phyloP scores from a whole-genome alignment of 2,329 filamentous ascomycete genomes.

The Botryotinia calthae region DNA sequence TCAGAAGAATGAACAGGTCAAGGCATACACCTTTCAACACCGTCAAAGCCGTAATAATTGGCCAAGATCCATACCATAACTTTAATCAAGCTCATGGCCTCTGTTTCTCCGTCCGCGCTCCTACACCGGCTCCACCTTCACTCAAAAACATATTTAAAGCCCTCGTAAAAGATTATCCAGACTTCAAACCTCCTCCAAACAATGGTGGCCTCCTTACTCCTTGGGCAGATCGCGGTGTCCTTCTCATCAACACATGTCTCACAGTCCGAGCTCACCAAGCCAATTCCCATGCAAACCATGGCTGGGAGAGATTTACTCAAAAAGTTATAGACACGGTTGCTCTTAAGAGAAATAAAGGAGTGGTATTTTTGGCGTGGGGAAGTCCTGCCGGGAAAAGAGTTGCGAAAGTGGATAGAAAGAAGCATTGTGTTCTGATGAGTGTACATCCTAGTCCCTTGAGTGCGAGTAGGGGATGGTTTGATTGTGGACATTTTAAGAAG shows the following conservation, averaged over 20 bases:
- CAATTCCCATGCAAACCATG: constrained; percentile 78
- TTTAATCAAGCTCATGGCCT: constrained; percentile 93
- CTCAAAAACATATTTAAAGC: constrained; percentile 91
- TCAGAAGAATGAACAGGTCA: constrained; percentile 62
- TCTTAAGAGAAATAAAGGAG: constrained; percentile 70
- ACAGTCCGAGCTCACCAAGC: constrained; percentile 89
- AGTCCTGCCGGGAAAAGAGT: constrained; percentile 79
- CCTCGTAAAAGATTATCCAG: constrained; percentile 83
- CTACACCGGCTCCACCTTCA: constrained; percentile 83
- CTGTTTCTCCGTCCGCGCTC: constrained; percentile 90
- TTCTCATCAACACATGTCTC: constrained; percentile 91
- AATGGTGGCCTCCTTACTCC: constrained; percentile 81
- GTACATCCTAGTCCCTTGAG: constrained; percentile 94
- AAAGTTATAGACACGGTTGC: constrained; percentile 85
- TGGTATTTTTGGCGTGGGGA: constrained; percentile 96
- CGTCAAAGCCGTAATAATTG: constrained; percentile 90
- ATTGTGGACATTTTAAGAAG: constrained; percentile 76
- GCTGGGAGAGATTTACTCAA: constrained; percentile 93
- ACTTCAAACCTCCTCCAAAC: constrained; percentile 71
- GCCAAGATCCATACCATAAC: constrained; percentile 97
- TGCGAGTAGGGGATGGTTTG: constrained; percentile 77
- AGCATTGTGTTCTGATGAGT: constrained; percentile 79
- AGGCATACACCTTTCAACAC: constrained; percentile 83
- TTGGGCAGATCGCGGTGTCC: constrained; percentile 90
- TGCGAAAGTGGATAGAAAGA: constrained; percentile 65